Evolutionary conservation across 164 flowering plant genomes (phyloP), one percentile per base, ranked within the genome.

Genomic region (Magnolia changhungtana): DNA sequence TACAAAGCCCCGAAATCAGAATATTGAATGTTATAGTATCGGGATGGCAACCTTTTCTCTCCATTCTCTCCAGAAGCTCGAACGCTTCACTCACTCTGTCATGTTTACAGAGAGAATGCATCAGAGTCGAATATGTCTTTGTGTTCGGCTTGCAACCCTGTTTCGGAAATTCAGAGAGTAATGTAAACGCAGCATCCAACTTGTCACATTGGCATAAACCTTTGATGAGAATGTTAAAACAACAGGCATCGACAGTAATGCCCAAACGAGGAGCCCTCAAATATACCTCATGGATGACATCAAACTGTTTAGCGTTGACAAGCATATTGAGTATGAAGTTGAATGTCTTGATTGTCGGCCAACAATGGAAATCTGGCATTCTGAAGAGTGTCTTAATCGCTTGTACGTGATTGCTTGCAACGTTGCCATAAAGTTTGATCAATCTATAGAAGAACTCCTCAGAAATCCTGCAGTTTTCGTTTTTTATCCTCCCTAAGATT

Each of bases 81-180:
- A 93, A 87, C 7, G 98, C 98, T 55, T 93, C 98, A 8, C 88
- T 88, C 50, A 92, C 79, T 81, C 83, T 87, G 2, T 90, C 88
- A 4, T 76, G 71, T 52, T 81, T 84, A 76, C 95, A 92, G 65
- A 93, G 78, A 27, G 82, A 85, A 71, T 89, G 87, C 95, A 95
- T 90, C 45, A 95, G 67, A 7, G 97, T 86, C 8, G 97, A 89
- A 79, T 87, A 95, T 0, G 94, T 95, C 81, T 76, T 85, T 65
- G 78, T 88, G 81, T 88, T 93, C 1, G 92, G 94, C 82, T 37
- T 75, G 65, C 86, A 88, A 8, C 80, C 83, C 74, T 89, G 94
- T 74, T 89, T 82, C 52, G 97, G 89, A 83, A 90, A 88, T 86
- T 95, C 98, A 21, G 90, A 88, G 63, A 95, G 88, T 90, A 95